Conservation (phyloP, 371 early-diverging fungal genomes). For the Apophysomyces ossiformis region DNA sequence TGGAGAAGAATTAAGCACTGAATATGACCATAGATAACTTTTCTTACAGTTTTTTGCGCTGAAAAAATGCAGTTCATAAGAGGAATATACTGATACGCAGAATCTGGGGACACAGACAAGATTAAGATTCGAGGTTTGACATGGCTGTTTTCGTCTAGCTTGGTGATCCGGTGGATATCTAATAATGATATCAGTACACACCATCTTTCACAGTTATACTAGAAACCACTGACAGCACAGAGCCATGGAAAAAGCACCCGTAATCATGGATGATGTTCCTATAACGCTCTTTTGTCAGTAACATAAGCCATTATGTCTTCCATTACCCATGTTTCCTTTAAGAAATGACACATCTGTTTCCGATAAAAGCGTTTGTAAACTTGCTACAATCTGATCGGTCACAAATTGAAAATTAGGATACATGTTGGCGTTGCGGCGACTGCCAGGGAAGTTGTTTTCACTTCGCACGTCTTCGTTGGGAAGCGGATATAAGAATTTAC, state of each 20-base stretch:
- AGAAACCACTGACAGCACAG: conserved; percentile 55
- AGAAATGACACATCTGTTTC: conserved; percentile 46
- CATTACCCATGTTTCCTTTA: conserved; percentile 47
- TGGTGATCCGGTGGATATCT: conserved; percentile 73
- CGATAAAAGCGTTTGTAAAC: conserved; percentile 48
- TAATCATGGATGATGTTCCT: conserved; percentile 52
- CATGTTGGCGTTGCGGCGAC: conserved; percentile 58
- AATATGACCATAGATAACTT: not conserved
- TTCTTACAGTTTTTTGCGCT: conserved; percentile 83
- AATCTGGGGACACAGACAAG: conserved; percentile 86
- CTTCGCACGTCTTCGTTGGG: conserved; percentile 35
- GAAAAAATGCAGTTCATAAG: conserved; percentile 97
- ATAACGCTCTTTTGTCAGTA: conserved; percentile 10
- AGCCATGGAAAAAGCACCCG: conserved; percentile 65
- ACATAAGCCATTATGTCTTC: conserved; percentile 19
- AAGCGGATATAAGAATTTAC: conserved; percentile 65
- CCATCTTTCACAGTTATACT: not conserved
- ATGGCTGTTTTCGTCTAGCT: conserved; percentile 60
- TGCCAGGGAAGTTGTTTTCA: conserved; percentile 20
- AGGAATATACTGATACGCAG: conserved; percentile 89
- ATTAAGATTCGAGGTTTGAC: conserved; percentile 85
- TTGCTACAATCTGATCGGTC: conserved; percentile 58
- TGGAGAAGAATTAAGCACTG: conserved; percentile 1
- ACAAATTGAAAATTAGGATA: conserved; percentile 68
- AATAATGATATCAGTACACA: not conserved